These are phyloP conservation scores for Adansonia grandidieri DNA, from an alignment of 441 rosid species.

Conservation along the genomic window DNA sequence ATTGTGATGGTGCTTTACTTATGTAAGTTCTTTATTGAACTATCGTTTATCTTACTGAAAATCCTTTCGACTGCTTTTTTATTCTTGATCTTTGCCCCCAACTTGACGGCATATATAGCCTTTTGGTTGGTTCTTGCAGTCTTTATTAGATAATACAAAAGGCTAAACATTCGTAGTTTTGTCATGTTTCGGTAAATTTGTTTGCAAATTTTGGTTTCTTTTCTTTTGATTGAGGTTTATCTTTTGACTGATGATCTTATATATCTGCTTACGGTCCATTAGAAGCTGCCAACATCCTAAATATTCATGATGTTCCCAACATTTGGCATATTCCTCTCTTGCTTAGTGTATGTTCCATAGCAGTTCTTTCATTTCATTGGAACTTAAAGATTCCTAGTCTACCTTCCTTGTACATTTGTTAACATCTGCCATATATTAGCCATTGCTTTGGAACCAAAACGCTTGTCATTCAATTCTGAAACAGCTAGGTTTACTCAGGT, in stretches of 20 bases:
- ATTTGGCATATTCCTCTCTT: constrained; percentile 80
- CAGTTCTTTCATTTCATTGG: constrained; percentile 28
- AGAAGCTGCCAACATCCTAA: constrained; percentile 69
- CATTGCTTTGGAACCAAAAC: constrained; percentile 62
- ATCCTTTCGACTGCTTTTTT: background rate
- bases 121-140: constrained; percentile 45
- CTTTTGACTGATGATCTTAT: constrained; percentile 24
- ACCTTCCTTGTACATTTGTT: constrained; percentile 18
- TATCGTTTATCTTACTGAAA: background rate
- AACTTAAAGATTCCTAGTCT: constrained; percentile 2
- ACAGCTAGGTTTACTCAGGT: constrained; percentile 64
- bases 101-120: background rate
- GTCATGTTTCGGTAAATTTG: constrained; percentile 69
- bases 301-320: constrained; percentile 78
- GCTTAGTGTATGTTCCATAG: constrained; percentile 56
- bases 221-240: constrained; percentile 5
- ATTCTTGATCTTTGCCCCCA: background rate
- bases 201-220: constrained; percentile 25
- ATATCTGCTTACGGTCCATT: constrained; percentile 29
- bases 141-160: constrained; percentile 59
- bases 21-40: background rate
- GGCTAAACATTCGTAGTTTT: constrained; percentile 73
- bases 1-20: background rate
- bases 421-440: constrained; percentile 25
- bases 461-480: constrained; percentile 62